phyloP scores from a whole-genome alignment of 208 protist species.

The Phytomonas sp. region DNA sequence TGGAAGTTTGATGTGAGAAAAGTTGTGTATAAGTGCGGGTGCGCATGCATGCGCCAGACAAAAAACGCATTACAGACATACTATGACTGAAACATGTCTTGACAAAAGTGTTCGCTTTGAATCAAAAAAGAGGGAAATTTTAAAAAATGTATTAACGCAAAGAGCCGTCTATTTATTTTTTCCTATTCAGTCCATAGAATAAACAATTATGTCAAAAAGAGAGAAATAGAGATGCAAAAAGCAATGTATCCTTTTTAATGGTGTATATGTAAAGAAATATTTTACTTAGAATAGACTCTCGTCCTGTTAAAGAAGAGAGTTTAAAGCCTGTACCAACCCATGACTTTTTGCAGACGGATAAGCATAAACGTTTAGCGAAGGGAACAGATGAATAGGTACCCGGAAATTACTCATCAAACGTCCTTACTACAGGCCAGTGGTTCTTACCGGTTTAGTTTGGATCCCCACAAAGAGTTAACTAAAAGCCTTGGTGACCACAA shows the following conservation, averaged over 20 bases:
- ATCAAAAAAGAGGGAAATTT: too few relatives aligned
- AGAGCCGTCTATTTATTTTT: background rate
- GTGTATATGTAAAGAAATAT: background rate
- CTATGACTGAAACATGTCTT: background rate
- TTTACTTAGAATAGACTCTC: background rate
- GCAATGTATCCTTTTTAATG: background rate
- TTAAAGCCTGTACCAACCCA: background rate
- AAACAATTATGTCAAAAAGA: too few relatives aligned
- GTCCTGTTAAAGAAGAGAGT: background rate
- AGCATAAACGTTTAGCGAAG: too few relatives aligned
- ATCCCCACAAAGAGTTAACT: background rate
- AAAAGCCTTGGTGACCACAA: background rate
- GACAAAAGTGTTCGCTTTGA: too few relatives aligned
- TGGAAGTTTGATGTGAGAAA: too few relatives aligned
- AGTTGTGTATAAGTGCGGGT: background rate
- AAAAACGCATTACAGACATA: background rate
- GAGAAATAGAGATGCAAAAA: too few relatives aligned
- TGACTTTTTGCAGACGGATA: background rate
- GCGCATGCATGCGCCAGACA: background rate
- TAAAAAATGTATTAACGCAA: too few relatives aligned
- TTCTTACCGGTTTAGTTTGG: background rate
- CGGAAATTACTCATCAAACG: background rate
- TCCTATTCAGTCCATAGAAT: background rate
- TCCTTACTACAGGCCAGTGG: background rate
- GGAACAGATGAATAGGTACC: too few relatives aligned